Percentiles rank a stretch among this genome's conserved stretches.
These are phyloP conservation scores for Boletus tylopilopsis DNA, from an alignment of 768 basidiomycete species.

Conservation along the genomic window DNA sequence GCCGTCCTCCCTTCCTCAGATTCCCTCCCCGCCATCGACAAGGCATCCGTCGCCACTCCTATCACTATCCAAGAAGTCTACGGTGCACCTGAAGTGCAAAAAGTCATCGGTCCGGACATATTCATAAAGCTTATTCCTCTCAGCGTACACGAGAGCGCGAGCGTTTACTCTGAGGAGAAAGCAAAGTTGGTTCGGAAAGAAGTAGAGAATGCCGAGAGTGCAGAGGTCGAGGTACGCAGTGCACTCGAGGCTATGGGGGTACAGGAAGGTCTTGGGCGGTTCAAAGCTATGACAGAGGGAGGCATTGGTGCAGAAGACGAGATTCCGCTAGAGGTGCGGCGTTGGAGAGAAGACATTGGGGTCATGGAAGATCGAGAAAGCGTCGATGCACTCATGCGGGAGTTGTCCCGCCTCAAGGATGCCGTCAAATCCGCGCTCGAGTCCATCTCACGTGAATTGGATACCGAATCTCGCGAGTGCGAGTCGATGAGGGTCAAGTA, in stretches of 20 bases:
- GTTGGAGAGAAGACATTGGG: slow-evolving; percentile 72
- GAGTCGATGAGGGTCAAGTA: slow-evolving; percentile 87
- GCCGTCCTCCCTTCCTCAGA: slow-evolving; percentile 79
- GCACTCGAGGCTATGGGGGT: slow-evolving; percentile 81
- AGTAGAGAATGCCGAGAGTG: slow-evolving; percentile 80
- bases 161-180: slow-evolving; percentile 97
- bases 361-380: slow-evolving; percentile 65
- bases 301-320: slow-evolving; percentile 60
- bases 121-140: slow-evolving; percentile 86
- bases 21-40: slow-evolving; percentile 78
- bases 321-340: slow-evolving; percentile 64
- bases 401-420: slow-evolving; percentile 57
- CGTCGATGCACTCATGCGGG: slow-evolving; percentile 58
- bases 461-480: slow-evolving; percentile 81
- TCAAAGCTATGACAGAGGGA: slow-evolving; percentile 67
- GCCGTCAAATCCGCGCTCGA: slow-evolving; percentile 61
- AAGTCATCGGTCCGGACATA: slow-evolving; percentile 89
- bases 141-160: slow-evolving; percentile 93
- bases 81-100: slow-evolving; percentile 84
- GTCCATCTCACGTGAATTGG: slow-evolving; percentile 59
- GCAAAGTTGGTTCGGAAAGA: slow-evolving; percentile 89
- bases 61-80: slow-evolving; percentile 96
- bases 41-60: slow-evolving; percentile 73
- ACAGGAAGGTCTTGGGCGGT: slow-evolving; percentile 64
- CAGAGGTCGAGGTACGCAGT: slow-evolving; percentile 76